Evolutionary conservation across 768 basidiomycete species (phyloP), one percentile per base, ranked within the genome.

Genomic region (Glaciozyma martinii): DNA sequence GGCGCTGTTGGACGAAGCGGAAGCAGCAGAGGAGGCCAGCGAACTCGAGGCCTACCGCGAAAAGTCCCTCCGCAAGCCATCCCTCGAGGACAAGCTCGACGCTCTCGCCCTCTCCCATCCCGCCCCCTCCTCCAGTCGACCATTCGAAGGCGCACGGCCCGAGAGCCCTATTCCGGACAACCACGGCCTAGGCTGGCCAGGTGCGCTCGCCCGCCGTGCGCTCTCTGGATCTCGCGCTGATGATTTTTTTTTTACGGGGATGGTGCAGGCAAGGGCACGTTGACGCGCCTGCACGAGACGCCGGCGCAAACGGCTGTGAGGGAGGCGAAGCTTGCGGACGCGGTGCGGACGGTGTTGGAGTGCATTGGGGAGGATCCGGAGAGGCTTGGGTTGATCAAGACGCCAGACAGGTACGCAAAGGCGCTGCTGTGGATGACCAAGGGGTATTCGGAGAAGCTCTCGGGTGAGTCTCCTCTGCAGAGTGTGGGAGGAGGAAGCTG

Each of bases 341-440:
- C 95, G 9, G 86, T 99, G 66, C 85, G 92, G 62, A 88, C 88
- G 44, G 85, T 99, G 54, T 83, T 99, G 54, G 93, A 98, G 74
- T 94, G 92, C 77, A 93, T 99, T 66, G 95, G 95, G 63, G 95
- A 99, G 78, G 95, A 98, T 79, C 95, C 95, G 8, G 85, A 90
- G 76, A 83, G 95, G 43, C 94, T 98, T 75, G 95, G 95, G 23
- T 81, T 99, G 27, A 78, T 86, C 60, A 84, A 85, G 74, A 99
- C 95, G 3, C 95, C 95, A 30, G 89, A 93, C 71, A 83, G 95
- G 46, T 99, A 95, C 77, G 92, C 93, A 29, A 89, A 98, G 78
- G 91, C 95, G 32, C 80, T 99, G 60, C 84, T 99, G 81, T 98
- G 91, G 91, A 95, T 98, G 93, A 98, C 95, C 42, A 85, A 87